Evolutionary conservation across 2,329 filamentous ascomycete genomes (phyloP), one percentile per base, ranked within the genome.

Genomic region (Trematosphaeria pertusa): DNA sequence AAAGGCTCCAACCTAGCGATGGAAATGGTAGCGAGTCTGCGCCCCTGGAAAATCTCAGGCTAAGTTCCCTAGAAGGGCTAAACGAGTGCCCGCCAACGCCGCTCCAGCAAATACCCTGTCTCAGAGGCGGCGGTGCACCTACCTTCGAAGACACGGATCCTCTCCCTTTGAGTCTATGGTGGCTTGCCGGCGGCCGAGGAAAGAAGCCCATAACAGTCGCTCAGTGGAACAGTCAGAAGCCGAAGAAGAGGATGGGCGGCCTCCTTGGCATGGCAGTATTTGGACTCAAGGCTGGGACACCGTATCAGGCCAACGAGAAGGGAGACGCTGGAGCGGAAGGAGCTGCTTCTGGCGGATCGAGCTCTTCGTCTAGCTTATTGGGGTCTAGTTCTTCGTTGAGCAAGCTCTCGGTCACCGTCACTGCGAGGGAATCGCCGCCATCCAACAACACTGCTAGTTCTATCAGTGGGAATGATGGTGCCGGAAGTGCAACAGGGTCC

Each of bases 161-260:
- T 1, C 28, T 66, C 2, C 62, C 61, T 3, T 30, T 47, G 12
- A 50, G 28, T 0, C 37, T 69, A 0, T 64, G 50, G 28, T 67
- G 52, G 44, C 56, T 70, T 1, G 63, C 64, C 2, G 67, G 67
- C 6, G 61, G 59, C 0, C 56, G 33, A 2, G 56, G 54, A 0
- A 40, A 43, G 7, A 40, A 43, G 7, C 38, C 58, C 1, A 40
- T 61, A 0, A 58, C 54, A 1, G 44, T 49, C 6, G 28, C 12
- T 4, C 30, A 39, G n/a, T 69, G 64, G 65, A 62, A 58, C n/a
- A 46, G 28, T 10, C 48, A 46, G 20, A 59, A 43, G 32, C 58
- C 56, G 11, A 55, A 57, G 47, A 55, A 55, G 15, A 54, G 62
- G 5, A 60, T 60, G 48, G 58, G 59, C 6, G 61, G 63, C 2